Conservation (phyloP, 345 rosid genomes). For the Alliaria petiolata region DNA sequence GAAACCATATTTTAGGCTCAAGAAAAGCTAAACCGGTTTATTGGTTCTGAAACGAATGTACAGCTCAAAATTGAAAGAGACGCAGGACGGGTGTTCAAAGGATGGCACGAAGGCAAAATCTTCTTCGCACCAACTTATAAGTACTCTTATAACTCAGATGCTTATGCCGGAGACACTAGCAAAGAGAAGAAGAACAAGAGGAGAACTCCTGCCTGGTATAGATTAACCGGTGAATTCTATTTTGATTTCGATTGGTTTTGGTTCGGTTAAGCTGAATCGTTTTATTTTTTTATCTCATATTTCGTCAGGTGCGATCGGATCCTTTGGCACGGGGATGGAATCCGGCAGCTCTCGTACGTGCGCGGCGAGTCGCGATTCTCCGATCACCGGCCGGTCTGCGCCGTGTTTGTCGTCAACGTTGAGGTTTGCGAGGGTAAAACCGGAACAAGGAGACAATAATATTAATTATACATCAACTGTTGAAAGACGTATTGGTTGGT, state of each 20-base stretch:
- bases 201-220: constrained; percentile 97
- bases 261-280: background rate
- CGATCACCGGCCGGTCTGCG: constrained; percentile 85
- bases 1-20: background rate
- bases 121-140: constrained; percentile 91
- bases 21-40: constrained; percentile 6
- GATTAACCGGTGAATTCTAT: background rate
- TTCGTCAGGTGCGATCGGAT: constrained; percentile 85
- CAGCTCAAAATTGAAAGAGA: constrained; percentile 93
- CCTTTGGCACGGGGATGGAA: constrained; percentile 80
- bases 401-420: constrained; percentile 57
- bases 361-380: constrained; percentile 76
- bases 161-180: constrained; percentile 64
- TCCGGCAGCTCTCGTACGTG: constrained; percentile 49
- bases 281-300: background rate
- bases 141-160: constrained; percentile 76
- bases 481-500: background rate
- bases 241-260: background rate
- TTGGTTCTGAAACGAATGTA: background rate
- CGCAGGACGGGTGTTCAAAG: constrained; percentile 78
- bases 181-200: constrained; percentile 67
- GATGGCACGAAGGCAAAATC: constrained; percentile 93
- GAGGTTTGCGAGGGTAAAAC: constrained; percentile 37
- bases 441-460: constrained; percentile 26
- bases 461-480: background rate